Conservation (phyloP, 495 filamentous ascomycete species). For the Astrocystis sublimbata region DNA sequence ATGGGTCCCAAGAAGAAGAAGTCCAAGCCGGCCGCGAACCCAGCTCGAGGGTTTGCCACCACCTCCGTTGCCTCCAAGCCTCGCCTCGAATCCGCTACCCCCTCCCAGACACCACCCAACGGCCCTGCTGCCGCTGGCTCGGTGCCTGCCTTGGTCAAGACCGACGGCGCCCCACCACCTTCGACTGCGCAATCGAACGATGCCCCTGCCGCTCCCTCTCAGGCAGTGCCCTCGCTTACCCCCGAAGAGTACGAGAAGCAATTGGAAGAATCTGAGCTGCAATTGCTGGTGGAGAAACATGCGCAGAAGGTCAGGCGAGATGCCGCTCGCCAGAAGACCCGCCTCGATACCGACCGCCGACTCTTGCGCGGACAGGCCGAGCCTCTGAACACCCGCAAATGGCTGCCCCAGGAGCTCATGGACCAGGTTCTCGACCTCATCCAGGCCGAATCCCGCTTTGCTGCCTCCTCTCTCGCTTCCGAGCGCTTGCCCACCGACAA, state of each 20-base stretch:
- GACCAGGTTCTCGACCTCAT: slow-evolving; percentile 67
- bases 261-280: slow-evolving; percentile 78
- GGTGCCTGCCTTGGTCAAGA: slow-evolving; percentile 13
- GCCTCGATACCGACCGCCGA: slow-evolving; percentile 76
- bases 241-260: slow-evolving; percentile 84
- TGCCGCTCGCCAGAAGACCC: slow-evolving; percentile 65
- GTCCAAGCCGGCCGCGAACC: slow-evolving; percentile 80
- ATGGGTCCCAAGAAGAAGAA: slow-evolving; percentile 85
- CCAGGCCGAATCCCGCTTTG: slow-evolving; percentile 51
- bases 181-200: slow-evolving; percentile 30
- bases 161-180: slow-evolving; percentile 36
- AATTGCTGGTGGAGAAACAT: slow-evolving; percentile 79
- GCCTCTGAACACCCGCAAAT: slow-evolving; percentile 67
- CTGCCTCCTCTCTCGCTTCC: slow-evolving; percentile 43
- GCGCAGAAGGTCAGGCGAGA: slow-evolving; percentile 67
- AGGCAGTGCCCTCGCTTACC: slow-evolving; percentile 56
- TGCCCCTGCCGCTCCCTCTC: slow-evolving; percentile 40
- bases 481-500: slow-evolving; percentile 40
- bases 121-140: not conserved
- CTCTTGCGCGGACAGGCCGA: slow-evolving; percentile 73
- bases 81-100: slow-evolving; percentile 41
- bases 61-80: slow-evolving; percentile 83
- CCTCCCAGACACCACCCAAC: slow-evolving; percentile 11
- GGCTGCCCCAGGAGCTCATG: slow-evolving; percentile 79
- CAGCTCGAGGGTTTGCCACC: slow-evolving; percentile 88